phyloP scores from a whole-genome alignment of 352 stramenopile species.

The Aphanomyces invadans region DNA sequence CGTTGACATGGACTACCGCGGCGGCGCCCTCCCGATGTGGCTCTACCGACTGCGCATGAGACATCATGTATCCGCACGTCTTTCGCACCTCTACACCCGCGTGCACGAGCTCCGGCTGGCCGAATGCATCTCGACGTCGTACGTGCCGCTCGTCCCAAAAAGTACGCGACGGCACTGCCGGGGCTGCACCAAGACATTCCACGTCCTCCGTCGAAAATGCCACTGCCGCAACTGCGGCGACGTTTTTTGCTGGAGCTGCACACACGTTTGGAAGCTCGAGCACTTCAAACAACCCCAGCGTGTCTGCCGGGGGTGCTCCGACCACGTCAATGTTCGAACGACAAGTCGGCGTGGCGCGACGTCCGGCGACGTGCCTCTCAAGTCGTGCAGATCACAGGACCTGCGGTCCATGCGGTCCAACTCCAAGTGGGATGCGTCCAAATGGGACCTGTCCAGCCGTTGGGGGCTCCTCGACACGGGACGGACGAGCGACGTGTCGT shows the following conservation, averaged over 20 bases:
- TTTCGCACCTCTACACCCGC: background rate
- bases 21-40: background rate
- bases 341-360: background rate
- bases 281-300: background rate
- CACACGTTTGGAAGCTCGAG: background rate
- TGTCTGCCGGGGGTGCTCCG: constrained; percentile 3
- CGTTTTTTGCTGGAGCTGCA: constrained; percentile 13
- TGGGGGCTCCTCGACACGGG: no score
- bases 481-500: background rate
- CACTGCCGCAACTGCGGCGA: constrained; percentile 8
- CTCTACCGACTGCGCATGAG: background rate
- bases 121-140: background rate
- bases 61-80: background rate
- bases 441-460: no score
- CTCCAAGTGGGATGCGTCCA: no score
- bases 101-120: background rate
- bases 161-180: background rate
- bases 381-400: no score
- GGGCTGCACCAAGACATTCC: constrained; percentile 5
- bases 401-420: no score
- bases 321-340: background rate
- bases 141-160: background rate
- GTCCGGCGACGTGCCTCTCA: no score
- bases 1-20: constrained; percentile 2
- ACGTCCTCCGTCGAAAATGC: constrained; percentile 4